These are phyloP conservation scores for Bertia moriformis DNA, from an alignment of 2,329 filamentous ascomycete species.

Conservation along the genomic window DNA sequence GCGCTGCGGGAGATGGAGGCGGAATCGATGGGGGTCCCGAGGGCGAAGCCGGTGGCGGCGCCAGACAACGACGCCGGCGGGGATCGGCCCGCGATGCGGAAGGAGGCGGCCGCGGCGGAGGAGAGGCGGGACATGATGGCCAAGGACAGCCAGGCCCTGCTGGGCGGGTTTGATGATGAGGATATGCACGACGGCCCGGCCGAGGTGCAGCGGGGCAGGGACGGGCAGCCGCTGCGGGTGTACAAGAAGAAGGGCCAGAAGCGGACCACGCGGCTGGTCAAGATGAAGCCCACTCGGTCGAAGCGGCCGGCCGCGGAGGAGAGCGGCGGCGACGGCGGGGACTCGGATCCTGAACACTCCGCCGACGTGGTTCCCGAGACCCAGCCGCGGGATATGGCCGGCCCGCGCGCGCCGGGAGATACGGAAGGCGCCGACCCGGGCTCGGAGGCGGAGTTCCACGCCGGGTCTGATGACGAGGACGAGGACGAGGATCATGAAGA, in stretches of 20 bases:
- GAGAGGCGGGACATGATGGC: conserved; percentile 20
- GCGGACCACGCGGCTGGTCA: conserved; percentile 56
- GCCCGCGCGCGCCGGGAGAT: conserved; percentile 19
- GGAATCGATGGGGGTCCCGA: conserved; percentile 14
- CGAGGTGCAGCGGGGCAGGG: conserved; percentile 34
- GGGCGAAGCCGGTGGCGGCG: conserved; percentile 8
- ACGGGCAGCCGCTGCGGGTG: conserved; percentile 42
- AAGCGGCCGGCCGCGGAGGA: conserved; percentile 30
- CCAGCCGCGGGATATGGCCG: conserved; percentile 23
- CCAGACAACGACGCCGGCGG: conserved; percentile 16
- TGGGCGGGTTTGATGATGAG: conserved; percentile 53
- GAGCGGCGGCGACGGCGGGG: conserved; percentile 12
- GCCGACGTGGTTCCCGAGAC: no score
- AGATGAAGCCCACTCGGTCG: conserved; percentile 38
- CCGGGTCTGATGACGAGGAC: neutral
- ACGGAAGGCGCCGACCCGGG: conserved; percentile 14
- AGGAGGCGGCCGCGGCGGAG: no score
- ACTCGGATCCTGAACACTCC: conserved; percentile 13
- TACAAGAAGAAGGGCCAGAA: conserved; percentile 81
- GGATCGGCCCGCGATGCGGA: no score
- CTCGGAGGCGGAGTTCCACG: conserved; percentile 23
- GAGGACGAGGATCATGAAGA: no score
- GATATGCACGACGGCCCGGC: conserved; percentile 36
- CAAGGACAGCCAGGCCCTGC: conserved; percentile 19
- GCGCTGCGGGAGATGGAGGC: conserved; percentile 58